These are phyloP conservation scores for Geosmithia flava DNA, from an alignment of 2,329 filamentous ascomycete species.

Conservation along the genomic window DNA sequence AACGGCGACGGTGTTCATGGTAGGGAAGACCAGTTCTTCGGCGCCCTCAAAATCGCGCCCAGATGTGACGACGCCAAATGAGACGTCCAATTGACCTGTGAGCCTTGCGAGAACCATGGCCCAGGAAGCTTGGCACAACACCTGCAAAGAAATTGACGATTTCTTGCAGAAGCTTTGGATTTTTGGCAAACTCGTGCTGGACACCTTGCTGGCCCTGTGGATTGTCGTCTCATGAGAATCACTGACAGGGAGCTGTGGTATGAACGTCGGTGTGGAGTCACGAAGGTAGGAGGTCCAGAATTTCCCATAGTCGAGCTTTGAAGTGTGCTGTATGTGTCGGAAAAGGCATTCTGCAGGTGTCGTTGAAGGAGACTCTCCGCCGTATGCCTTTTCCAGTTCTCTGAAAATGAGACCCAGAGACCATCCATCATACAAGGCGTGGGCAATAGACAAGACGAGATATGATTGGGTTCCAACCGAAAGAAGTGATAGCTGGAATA, in stretches of 20 bases:
- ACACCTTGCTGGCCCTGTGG: constrained; percentile 7
- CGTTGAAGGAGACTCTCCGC: constrained; percentile 11
- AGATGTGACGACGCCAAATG: constrained; percentile 73
- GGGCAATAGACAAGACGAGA: constrained; percentile 60
- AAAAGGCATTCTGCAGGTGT: not conserved
- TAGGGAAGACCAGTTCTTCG: constrained; percentile 64
- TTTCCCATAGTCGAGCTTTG: constrained; percentile 8
- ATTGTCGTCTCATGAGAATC: not conserved
- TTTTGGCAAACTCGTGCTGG: not conserved
- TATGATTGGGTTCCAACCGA: constrained; percentile 16
- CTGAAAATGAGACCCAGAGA: constrained; percentile 64
- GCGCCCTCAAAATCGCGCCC: constrained; percentile 66
- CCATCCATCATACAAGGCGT: constrained; percentile 85
- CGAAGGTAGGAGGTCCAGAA: constrained; percentile 67
- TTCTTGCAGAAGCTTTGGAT: constrained; percentile 48
- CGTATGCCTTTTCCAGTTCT: constrained; percentile 57
- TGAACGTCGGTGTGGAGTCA: constrained; percentile 26
- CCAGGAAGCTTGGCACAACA: constrained; percentile 67
- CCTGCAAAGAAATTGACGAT: constrained; percentile 60
- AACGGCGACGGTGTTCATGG: constrained; percentile 81
- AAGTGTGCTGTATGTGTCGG: not conserved
- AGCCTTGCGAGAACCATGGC: constrained; percentile 55
- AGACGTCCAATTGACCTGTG: constrained; percentile 55
- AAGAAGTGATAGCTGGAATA: constrained; percentile 32
- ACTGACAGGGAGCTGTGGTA: constrained; percentile 6